Base-by-base conservation (phyloP, 345 rosid species). In the Psidium guajava region DNA sequence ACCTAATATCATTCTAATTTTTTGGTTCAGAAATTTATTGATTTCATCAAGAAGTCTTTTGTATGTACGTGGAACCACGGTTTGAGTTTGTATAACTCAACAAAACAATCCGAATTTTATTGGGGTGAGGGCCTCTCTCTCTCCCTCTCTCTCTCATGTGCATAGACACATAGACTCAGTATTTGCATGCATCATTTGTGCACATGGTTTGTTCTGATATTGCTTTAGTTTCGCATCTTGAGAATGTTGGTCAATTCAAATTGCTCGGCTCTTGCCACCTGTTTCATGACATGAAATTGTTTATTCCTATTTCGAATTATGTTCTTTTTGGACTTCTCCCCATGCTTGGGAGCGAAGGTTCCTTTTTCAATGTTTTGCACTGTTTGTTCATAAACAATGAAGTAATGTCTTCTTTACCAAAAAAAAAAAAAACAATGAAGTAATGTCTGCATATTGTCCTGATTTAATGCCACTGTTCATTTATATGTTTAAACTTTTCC, bases 11-110 rank as follows among this genome's bases (percentile, higher is more conserved):
- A 15, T 83, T 47, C 32, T 82, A 75, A 75, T 85, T 53, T 32
- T 86, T 61, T 53, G 44, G 20, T 90, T 86, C 96, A 97, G 99
- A 93, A 88, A 90, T 94, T 95, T 88, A 84, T 96, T 81, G 98
- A 93, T 90, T 96, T 97, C 85, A 80, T 97, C 84, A 87, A 36
- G 88, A 85, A 84, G 82, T 94, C 95, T 85, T 97, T 97, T 88
- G 93, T 94, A 75, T 75, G 47, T 69, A 69, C 44, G 2, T 7
- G 75, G 28, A 32, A 82, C 40, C 80, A 81, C 12, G 40, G 44
- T 9, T 24, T 20, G 14, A 53, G 51, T 85, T n/a, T 75, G 61
- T 58, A 56, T 82, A 36, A 85, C 84, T 28, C 61, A 54, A 75
- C 64, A 40, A 55, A 21, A 44, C 57, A 24, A n/a, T 85, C 24